A percentile compares a stretch with the other conserved stretches of the same genome.
These are phyloP conservation scores for Balansia obtecta DNA, from an alignment of 2,329 filamentous ascomycete genomes.

Conservation along the genomic window DNA sequence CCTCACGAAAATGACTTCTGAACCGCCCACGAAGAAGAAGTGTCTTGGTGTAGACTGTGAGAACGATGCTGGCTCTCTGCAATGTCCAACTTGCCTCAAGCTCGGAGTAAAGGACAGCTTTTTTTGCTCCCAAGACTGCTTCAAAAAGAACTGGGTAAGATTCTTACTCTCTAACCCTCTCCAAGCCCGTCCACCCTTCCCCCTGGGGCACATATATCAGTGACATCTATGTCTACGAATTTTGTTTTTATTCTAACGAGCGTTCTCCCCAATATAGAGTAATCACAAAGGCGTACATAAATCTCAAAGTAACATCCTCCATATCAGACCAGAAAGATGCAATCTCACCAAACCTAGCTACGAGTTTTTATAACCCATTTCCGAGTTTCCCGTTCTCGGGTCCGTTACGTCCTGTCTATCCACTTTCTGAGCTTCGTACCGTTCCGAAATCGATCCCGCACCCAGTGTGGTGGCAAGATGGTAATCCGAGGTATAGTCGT, in stretches of 20 bases:
- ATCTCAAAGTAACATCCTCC: slow-evolving; percentile 62
- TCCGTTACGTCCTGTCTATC: slow-evolving; percentile 72
- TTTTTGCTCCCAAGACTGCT: slow-evolving; percentile 98
- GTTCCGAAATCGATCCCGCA: slow-evolving; percentile 70
- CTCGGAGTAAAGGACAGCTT: slow-evolving; percentile 77
- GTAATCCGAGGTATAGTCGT: slow-evolving; percentile 53
- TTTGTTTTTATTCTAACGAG: not conserved
- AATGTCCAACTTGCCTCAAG: slow-evolving; percentile 93
- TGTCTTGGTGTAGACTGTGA: slow-evolving; percentile 76
- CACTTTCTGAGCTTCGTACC: slow-evolving; percentile 57
- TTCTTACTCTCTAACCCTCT: not conserved
- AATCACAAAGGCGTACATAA: slow-evolving; percentile 66
- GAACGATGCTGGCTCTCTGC: slow-evolving; percentile 73
- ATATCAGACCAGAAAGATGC: slow-evolving; percentile 60
- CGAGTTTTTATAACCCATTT: slow-evolving; percentile 84
- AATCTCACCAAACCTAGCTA: slow-evolving; percentile 84
- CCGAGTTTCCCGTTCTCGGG: slow-evolving; percentile 79
- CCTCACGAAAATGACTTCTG: slow-evolving; percentile 27
- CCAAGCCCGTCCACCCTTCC: not conserved
- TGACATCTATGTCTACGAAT: not conserved
- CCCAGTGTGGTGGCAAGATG: slow-evolving; percentile 81
- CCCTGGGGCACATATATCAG: not conserved
- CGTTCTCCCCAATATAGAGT: slow-evolving; percentile 37
- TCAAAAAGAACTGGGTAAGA: slow-evolving; percentile 94
- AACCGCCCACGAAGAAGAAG: slow-evolving; percentile 46